Evolutionary conservation across 768 basidiomycete genomes (phyloP), one percentile per base, ranked within the genome.

Genomic region (Serendipita indica): DNA sequence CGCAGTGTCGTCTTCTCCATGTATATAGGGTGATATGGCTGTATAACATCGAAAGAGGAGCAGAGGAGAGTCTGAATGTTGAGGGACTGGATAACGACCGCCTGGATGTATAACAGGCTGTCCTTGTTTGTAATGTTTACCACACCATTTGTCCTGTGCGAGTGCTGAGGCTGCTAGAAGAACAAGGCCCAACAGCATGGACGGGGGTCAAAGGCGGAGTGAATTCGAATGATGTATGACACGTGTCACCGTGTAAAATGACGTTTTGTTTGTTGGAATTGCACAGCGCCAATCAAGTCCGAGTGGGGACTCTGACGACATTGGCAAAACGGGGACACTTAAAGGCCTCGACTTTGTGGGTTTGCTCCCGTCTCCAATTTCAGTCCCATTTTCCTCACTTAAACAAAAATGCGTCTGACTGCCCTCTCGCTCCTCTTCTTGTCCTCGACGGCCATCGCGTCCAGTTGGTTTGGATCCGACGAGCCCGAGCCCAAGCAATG

Each of bases 401-500:
- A 37, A 37, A 37, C n/a, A 43, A 43, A 7, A 6, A 54, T 54
- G 49, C 49, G 49, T 54, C 10, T 54, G n/a, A 32, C 49, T 7
- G 30, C 49, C 22, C 22, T 54, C 10, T 54, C 49, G 1, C 20
- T 54, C 49, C 20, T 54, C 49, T 28, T 54, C 22, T 28, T 54
- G 20, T 25, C 49, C 10, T 25, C 30, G 7, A 22, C 49, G 30
- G 30, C 49, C 22, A 16, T 54, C 16, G 20, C 30, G 22, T 20
- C 49, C 1, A 22, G 20, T 30, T 22, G 49, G 20, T 54, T 20
- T 20, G 20, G 20, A 7, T 5, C 16, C 10, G 12, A 20, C 10
- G 49, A 54, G 20, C 20, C 20, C 20, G 49, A 54, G 22, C 49
- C 49, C 16, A 54, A 54, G 30, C 22, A 25, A 3, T 86, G 84